Evolutionary conservation across 306 rosid genomes (phyloP), one percentile per base, ranked within the genome.

Genomic region (Lathyrus sativus): DNA sequence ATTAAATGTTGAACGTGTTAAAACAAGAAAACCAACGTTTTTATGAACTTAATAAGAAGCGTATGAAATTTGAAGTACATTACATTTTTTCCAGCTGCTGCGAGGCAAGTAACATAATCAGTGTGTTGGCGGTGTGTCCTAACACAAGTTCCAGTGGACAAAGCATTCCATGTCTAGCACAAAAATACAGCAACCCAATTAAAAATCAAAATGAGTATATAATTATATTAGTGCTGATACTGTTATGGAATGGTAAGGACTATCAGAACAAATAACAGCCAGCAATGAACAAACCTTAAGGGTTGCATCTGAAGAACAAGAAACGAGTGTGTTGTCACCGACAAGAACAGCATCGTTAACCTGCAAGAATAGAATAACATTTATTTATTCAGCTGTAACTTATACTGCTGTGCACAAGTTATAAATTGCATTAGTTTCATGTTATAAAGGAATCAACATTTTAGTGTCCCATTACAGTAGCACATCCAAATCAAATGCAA

Each of bases 251-350:
- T 28, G 66, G 14, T 55, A 60, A 63, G 63, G 26, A 37, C 1
- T 70, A 15, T 62, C 11, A 17, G 28, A 65, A 60, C 49, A 78
- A 71, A 50, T 45, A 61, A 38, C 38, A 45, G 59, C 41, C 8
- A 55, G 63, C 8, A 55, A 77, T 62, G 48, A 75, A 72, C 65
- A 43, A 86, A 95, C 99, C 99, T 95, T 95, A 33, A 95, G 87
- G 49, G 99, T 90, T 22, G 95, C 81, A 81, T 95, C 99, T 44
- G 99, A 95, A 75, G 99, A 90, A 80, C 99, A 95, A 17, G 99
- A 95, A 74, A 95, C 95, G 73, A 95, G 97, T 14, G 91, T 88
- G 48, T 80, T 85, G 62, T 88, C 88, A 42, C 96, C 99, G 66
- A 82, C 99, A 84, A 95, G 72, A 68, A 95, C 96, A 54, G 87